Conservation (phyloP, 2,329 filamentous ascomycete species). For the Ophiosphaerella narmari region DNA sequence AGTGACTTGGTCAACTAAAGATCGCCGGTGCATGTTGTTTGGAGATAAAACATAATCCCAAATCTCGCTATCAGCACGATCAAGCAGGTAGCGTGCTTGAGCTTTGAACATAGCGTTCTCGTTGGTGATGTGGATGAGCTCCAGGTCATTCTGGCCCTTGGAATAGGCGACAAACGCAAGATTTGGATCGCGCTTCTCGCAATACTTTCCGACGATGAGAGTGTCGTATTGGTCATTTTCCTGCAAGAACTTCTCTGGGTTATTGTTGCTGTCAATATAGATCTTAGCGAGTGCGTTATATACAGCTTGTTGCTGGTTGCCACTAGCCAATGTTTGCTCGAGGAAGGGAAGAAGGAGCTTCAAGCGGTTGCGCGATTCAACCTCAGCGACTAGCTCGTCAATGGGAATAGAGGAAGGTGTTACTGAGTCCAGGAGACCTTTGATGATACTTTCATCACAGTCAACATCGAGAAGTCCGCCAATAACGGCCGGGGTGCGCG, state of each 20-base stretch:
- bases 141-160: conserved; percentile 96
- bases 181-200: conserved; percentile 97
- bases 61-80: conserved; percentile 85
- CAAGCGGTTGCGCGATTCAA: conserved; percentile 93
- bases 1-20: conserved; percentile 93
- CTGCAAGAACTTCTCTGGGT: conserved; percentile 95
- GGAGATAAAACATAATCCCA: conserved; percentile 94
- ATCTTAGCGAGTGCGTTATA: conserved; percentile 99
- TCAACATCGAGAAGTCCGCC: conserved; percentile 95
- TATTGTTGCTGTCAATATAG: conserved; percentile 98
- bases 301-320: conserved; percentile 94
- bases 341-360: conserved; percentile 97
- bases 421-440: conserved; percentile 83
- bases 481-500: conserved; percentile 87
- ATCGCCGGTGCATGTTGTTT: conserved; percentile 94
- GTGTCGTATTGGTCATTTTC: conserved; percentile 98
- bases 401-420: conserved; percentile 86
- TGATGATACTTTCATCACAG: conserved; percentile 96
- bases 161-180: conserved; percentile 92
- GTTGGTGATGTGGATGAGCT: conserved; percentile 96
- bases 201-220: conserved; percentile 92
- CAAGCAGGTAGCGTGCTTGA: conserved; percentile 93
- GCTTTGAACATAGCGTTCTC: conserved; percentile 99
- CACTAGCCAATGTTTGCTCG: conserved; percentile 83
- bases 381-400: conserved; percentile 89